Evolutionary conservation across 495 filamentous ascomycete species (phyloP).

Genomic region (Hypoxylon subgilvum): DNA sequence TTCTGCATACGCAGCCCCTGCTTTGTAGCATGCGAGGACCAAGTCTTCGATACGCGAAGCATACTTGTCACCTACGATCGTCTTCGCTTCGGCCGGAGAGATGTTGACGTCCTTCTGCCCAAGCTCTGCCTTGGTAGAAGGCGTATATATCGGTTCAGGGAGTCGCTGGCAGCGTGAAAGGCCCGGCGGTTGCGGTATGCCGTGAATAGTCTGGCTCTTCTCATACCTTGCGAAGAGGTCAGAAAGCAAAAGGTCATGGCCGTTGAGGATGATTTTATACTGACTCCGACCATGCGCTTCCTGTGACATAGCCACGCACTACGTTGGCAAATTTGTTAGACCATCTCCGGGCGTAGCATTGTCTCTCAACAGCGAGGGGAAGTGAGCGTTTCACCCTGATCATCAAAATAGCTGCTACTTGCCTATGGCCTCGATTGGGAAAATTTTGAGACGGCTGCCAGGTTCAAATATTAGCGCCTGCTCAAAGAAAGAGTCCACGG

Average conservation of each 20-base stretch:
- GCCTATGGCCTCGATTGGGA: slow-evolving; percentile 79
- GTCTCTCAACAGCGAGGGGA: too few species aligned
- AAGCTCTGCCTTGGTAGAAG: slow-evolving; percentile 85
- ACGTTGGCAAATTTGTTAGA: neutral
- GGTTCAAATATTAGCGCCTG: neutral
- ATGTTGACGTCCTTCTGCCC: slow-evolving; percentile 94
- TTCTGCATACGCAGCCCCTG: slow-evolving; percentile 74
- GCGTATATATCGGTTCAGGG: slow-evolving; percentile 80
- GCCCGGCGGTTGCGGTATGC: slow-evolving; percentile 69
- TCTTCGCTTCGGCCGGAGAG: slow-evolving; percentile 64
- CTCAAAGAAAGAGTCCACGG: neutral
- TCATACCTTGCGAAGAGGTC: neutral
- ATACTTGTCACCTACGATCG: slow-evolving; percentile 75
- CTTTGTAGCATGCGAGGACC: slow-evolving; percentile 73
- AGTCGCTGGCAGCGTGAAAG: slow-evolving; percentile 76
- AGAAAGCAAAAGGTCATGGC: neutral
- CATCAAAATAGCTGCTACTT: neutral
- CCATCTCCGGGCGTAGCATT: too few species aligned
- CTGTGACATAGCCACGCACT: slow-evolving; percentile 90
- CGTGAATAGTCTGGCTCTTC: slow-evolving; percentile 69
- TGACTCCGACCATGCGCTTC: slow-evolving; percentile 83
- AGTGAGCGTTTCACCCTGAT: too few species aligned
- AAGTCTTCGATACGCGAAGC: slow-evolving; percentile 77
- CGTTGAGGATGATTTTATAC: neutral
- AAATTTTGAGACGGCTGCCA: slow-evolving; percentile 63